A percentile compares a stretch with the other conserved stretches of the same genome.
Conservation (phyloP, 2,329 filamentous ascomycete species). For the Chaetomiaceae sp. region DNA sequence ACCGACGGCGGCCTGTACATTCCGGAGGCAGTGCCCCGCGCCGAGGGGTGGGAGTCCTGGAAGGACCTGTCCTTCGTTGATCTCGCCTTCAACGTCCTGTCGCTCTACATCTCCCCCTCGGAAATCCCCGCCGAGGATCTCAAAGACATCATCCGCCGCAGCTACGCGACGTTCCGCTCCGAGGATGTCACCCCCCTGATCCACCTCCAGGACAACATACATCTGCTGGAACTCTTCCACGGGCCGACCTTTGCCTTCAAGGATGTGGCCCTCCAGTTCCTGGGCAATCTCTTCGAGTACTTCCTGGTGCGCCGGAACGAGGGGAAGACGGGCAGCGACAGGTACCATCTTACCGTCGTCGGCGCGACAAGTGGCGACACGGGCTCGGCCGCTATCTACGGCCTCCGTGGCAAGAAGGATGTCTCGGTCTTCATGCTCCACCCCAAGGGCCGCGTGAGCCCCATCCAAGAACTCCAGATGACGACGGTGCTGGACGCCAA, state of each 20-base stretch:
- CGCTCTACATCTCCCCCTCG: constrained; percentile 74
- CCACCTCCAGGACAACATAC: constrained; percentile 71
- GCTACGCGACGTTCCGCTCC: constrained; percentile 84
- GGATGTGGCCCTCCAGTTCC: constrained; percentile 86
- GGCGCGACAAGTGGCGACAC: constrained; percentile 83
- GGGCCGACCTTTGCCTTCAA: constrained; percentile 95
- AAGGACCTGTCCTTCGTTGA: constrained; percentile 73
- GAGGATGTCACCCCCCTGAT: constrained; percentile 73
- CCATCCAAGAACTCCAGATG: constrained; percentile 96
- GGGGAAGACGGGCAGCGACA: constrained; percentile 59
- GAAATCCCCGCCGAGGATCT: constrained; percentile 81
- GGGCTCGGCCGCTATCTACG: constrained; percentile 93
- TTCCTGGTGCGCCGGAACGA: constrained; percentile 71
- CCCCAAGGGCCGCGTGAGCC: constrained; percentile 84
- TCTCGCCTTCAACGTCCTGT: constrained; percentile 78
- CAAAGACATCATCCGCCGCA: constrained; percentile 74
- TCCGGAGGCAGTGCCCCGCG: constrained; percentile 69
- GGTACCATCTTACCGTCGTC: constrained; percentile 80
- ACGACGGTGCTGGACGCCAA: constrained; percentile 87
- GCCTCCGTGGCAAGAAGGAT: constrained; percentile 91
- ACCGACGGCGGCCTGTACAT: constrained; percentile 85
- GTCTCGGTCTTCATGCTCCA: constrained; percentile 93
- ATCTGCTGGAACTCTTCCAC: constrained; percentile 92
- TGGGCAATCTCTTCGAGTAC: constrained; percentile 95
- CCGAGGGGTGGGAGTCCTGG: constrained; percentile 56